Conservation (phyloP, 306 rosid genomes). For the Gynostemma pentaphyllum region DNA sequence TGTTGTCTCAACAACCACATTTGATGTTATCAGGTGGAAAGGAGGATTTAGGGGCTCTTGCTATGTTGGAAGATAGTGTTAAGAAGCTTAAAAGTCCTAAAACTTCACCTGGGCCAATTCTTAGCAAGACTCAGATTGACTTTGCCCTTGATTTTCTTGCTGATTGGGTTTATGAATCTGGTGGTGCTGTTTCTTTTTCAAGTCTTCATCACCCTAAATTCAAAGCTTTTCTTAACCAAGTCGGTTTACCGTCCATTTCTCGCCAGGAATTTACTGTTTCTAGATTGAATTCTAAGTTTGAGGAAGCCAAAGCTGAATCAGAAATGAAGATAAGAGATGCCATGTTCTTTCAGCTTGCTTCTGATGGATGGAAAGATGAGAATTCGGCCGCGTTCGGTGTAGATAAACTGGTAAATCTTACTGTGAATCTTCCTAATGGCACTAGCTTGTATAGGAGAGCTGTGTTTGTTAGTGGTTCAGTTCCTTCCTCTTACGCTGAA, state of each 20-base stretch:
- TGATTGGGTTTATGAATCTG: conserved; percentile 82
- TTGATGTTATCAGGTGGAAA: conserved; percentile 85
- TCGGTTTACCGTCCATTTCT: conserved; percentile 53
- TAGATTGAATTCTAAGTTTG: conserved; percentile 49
- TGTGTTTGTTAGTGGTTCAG: conserved; percentile 53
- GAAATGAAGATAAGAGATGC: conserved; percentile 79
- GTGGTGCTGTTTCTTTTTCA: conserved; percentile 71
- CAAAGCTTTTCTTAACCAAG: conserved; percentile 66
- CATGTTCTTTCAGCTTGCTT: conserved; percentile 75
- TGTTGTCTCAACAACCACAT: conserved; percentile 32
- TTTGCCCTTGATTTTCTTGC: conserved; percentile 55
- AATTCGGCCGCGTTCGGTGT: conserved; percentile 23
- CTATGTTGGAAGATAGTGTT: conserved; percentile 91
- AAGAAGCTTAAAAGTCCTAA: conserved; percentile 94
- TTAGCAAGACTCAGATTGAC: conserved; percentile 53
- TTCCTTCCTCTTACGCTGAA: conserved; percentile 69
- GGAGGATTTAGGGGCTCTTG: conserved; percentile 81
- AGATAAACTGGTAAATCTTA: conserved; percentile 54
- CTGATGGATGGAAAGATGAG: conserved; percentile 68
- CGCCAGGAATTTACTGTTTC: conserved; percentile 43
- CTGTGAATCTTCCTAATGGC: conserved; percentile 84
- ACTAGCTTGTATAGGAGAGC: conserved; percentile 75
- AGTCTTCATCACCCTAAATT: conserved; percentile 79
- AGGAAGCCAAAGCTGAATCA: conserved; percentile 65
- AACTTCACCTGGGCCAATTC: conserved; percentile 61